These are phyloP conservation scores for Scenedesmus sp. DNA, from an alignment of 163 green algal species.

Conservation along the genomic window DNA sequence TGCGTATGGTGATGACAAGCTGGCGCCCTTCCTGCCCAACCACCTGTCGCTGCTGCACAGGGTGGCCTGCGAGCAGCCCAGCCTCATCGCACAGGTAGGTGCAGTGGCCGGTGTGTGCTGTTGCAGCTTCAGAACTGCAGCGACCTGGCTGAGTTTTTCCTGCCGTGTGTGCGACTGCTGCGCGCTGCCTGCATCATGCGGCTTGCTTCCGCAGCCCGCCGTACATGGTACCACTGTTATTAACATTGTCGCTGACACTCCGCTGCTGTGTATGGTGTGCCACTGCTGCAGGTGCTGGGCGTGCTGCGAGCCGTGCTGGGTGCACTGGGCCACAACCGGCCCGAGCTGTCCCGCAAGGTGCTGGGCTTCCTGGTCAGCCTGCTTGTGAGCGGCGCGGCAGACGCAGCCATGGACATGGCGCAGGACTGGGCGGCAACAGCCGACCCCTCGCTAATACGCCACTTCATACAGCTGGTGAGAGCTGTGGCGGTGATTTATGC, in stretches of 20 bases:
- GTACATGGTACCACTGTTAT: neutral
- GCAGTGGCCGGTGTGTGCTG: neutral
- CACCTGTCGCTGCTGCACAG: slow-evolving; percentile 51
- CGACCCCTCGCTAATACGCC: slow-evolving; percentile 75
- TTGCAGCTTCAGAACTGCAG: neutral
- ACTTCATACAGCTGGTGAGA: slow-evolving; percentile 70
- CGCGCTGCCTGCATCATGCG: too few species aligned
- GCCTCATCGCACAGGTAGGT: slow-evolving; percentile 40
- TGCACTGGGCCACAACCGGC: neutral
- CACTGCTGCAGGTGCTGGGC: neutral
- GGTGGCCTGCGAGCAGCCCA: slow-evolving; percentile 54
- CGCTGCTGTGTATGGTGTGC: too few species aligned
- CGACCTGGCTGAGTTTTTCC: too few species aligned
- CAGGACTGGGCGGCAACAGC: slow-evolving; percentile 65
- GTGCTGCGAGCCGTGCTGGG: slow-evolving; percentile 32
- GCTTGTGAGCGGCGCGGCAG: slow-evolving; percentile 25
- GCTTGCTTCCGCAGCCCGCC: too few species aligned
- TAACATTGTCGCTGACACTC: neutral
- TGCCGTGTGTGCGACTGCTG: too few species aligned
- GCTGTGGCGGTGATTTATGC: too few species aligned
- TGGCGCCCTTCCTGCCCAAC: slow-evolving; percentile 27
- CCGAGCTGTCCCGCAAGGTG: slow-evolving; percentile 15
- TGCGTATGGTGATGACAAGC: slow-evolving; percentile 27
- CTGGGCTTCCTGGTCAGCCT: slow-evolving; percentile 34
- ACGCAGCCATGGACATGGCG: slow-evolving; percentile 56